Base-by-base conservation (phyloP, 805 yeast species). In the Kodamaea nitidulidarum region DNA sequence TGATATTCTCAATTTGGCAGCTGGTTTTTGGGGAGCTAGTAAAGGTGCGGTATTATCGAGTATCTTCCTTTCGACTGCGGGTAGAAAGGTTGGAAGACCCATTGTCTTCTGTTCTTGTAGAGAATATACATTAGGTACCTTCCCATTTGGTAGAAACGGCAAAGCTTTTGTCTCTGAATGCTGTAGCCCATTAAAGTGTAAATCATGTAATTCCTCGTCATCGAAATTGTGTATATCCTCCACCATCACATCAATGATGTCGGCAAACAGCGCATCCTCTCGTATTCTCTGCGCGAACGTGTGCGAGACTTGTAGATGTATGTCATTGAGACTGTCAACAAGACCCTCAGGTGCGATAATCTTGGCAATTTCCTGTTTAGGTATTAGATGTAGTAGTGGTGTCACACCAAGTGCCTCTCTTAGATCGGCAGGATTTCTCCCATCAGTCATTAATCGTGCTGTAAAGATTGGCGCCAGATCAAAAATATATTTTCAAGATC, bases 361-460 rank as follows among this genome's bases (percentile, higher is more conserved):
- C 4, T 44, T 42, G 6, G 48, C 48, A n/a, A 44, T 8, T 12
- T 46, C 54, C 34, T 58, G 63, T n/a, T 47, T 51, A 15, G 63
- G 63, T n/a, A 60, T 35, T 8, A 60, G 49, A 36, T 58, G 61
- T 4, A 55, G 40, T 16, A 60, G 41, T 2, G 65, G 65, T n/a
- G 55, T 51, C 9, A 53, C 51, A 9, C 54, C 39, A 22, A 60
- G 43, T 12, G 55, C 57, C 41, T 58, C 59, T 20, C 42, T 42
- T n/a, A 59, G 32, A 33, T 46, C 48, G 16, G 38, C 29, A 4
- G 57, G 61, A 35, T 38, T 31, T 10, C 35, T 35, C 33, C 28
- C 38, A 26, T 35, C 32, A 4, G 27, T 25, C 18, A 26, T 30
- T 30, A 18, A 15, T 22, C 7, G 28, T 9, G 15, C 12, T 15